Evolutionary conservation across 352 stramenopile genomes (phyloP).

Genomic region (Peronospora farinosa): DNA sequence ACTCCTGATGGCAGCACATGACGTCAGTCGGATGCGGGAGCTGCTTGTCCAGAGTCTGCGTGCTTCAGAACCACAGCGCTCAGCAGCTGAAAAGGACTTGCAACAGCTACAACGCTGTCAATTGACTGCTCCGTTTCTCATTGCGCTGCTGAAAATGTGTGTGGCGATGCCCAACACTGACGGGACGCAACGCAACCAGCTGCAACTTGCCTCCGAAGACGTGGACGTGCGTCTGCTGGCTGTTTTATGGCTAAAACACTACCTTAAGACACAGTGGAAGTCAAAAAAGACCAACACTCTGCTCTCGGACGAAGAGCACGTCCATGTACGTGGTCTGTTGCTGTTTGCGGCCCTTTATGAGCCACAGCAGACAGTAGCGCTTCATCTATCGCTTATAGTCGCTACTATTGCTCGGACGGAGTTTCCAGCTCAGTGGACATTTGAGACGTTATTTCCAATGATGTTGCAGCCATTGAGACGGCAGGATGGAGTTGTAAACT

Average conservation of each 20-base stretch:
- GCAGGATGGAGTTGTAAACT: conserved; percentile 7
- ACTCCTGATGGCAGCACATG: conserved; percentile 17
- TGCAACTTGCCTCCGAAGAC: conserved; percentile 28
- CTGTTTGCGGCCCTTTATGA: conserved; percentile 68
- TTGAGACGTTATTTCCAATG: conserved; percentile 57
- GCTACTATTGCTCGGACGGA: conserved; percentile 65
- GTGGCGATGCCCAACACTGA: conserved; percentile 34
- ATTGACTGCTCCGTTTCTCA: conserved; percentile 34
- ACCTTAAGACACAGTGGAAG: conserved; percentile 45
- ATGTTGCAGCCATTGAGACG: conserved; percentile 47
- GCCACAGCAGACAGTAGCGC: conserved; percentile 39
- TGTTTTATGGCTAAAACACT: conserved; percentile 77
- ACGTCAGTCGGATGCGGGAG: conserved; percentile 34
- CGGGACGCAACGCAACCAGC: conserved; percentile 22
- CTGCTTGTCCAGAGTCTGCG: conserved; percentile 48
- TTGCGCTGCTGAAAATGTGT: conserved; percentile 38
- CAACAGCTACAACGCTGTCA: conserved; percentile 39
- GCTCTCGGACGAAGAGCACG: conserved; percentile 39
- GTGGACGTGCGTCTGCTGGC: conserved; percentile 53
- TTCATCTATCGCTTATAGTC: conserved; percentile 61
- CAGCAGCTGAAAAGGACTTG: conserved; percentile 48
- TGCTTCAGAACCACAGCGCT: conserved; percentile 34
- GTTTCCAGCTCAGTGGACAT: conserved; percentile 63
- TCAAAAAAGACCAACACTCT: conserved; percentile 27
- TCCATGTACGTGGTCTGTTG: conserved; percentile 43